These are phyloP conservation scores for Erysiphe neolycopersici DNA, from an alignment of 2,329 filamentous ascomycete species.

Conservation along the genomic window DNA sequence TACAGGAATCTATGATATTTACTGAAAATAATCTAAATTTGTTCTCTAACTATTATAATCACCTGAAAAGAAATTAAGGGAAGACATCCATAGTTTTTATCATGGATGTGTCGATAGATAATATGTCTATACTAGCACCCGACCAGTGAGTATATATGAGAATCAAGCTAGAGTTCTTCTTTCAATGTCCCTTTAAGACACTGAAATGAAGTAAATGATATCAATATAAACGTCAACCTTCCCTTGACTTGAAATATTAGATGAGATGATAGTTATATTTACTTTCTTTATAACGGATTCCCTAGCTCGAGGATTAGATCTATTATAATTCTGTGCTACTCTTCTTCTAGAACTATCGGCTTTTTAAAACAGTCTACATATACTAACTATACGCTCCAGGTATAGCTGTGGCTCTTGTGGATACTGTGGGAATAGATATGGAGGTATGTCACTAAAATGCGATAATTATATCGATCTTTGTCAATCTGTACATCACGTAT, in stretches of 20 bases:
- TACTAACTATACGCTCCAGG: not conserved
- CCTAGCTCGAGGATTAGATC: not conserved
- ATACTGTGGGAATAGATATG: constrained; percentile 10
- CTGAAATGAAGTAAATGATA: not conserved
- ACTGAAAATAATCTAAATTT: no score
- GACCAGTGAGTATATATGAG: not conserved
- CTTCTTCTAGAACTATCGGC: not conserved
- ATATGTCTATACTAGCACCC: not conserved
- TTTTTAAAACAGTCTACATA: not conserved
- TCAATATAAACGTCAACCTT: not conserved
- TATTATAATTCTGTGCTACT: not conserved
- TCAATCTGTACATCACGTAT: not conserved
- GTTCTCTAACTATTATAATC: no score
- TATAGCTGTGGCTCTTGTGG: constrained; percentile 4
- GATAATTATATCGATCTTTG: constrained; percentile 1
- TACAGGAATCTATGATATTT: no score
- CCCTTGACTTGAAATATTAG: not conserved
- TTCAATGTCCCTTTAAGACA: not conserved
- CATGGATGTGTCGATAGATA: not conserved
- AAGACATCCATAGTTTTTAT: not conserved
- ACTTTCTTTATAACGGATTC: not conserved
- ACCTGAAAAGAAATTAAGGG: not conserved
- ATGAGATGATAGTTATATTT: constrained; percentile 1
- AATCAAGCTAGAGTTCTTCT: not conserved
- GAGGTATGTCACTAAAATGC: constrained; percentile 11